Evolutionary conservation across 1,139 yeast species (phyloP).

Genomic region (Zygoascus meyerae): DNA sequence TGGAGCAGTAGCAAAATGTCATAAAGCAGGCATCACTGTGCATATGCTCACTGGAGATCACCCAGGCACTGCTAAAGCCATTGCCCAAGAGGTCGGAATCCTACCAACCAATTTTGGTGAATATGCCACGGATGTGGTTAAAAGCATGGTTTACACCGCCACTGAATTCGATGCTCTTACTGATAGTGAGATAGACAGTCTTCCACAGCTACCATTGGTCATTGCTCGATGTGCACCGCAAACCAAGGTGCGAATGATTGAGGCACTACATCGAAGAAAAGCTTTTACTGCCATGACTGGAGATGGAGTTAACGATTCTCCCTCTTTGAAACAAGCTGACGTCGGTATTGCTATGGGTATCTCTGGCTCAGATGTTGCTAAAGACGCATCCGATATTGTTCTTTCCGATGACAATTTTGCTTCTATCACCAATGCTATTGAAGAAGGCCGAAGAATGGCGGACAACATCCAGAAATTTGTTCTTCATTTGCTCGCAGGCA

Average conservation of each 20-base stretch:
- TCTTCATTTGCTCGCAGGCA: slow-evolving; percentile 70
- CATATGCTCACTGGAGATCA: slow-evolving; percentile 87
- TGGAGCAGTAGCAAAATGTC: slow-evolving; percentile 61
- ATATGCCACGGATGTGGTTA: slow-evolving; percentile 55
- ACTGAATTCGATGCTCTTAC: slow-evolving; percentile 59
- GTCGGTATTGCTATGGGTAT: slow-evolving; percentile 85
- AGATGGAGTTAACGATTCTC: slow-evolving; percentile 83
- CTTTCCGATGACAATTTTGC: slow-evolving; percentile 71
- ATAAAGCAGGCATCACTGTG: slow-evolving; percentile 71
- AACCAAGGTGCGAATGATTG: slow-evolving; percentile 79
- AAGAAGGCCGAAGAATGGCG: slow-evolving; percentile 80
- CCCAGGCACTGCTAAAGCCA: slow-evolving; percentile 75
- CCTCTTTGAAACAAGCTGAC: slow-evolving; percentile 71
- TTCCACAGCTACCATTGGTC: slow-evolving; percentile 71
- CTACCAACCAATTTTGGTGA: slow-evolving; percentile 64
- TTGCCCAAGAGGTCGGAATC: slow-evolving; percentile 82
- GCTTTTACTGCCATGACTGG: slow-evolving; percentile 83
- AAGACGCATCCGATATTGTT: slow-evolving; percentile 73
- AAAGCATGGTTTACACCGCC: slow-evolving; percentile 73
- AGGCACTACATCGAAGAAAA: slow-evolving; percentile 67
- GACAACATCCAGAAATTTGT: slow-evolving; percentile 77
- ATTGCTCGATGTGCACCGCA: slow-evolving; percentile 85
- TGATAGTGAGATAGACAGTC: slow-evolving; percentile 57
- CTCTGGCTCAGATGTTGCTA: slow-evolving; percentile 77
- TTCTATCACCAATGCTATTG: slow-evolving; percentile 69